Percentiles rank a stretch among this genome's conserved stretches.
Evolutionary conservation across 2,329 filamentous ascomycete species (phyloP).

Genomic region (Penicillium crustosum): DNA sequence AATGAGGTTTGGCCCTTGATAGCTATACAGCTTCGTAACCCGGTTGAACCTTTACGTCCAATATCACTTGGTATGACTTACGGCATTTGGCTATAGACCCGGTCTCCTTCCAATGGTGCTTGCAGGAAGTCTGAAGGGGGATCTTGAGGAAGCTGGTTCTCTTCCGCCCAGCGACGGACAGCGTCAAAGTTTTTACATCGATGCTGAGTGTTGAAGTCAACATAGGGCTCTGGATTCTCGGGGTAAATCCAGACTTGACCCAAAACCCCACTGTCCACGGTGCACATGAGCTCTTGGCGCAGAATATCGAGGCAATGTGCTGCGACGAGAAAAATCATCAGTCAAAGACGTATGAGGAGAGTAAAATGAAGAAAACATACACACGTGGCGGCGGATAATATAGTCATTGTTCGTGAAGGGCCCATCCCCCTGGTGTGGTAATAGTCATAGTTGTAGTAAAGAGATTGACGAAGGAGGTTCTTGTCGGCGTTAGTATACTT

Average conservation of each 20-base stretch:
- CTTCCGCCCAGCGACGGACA: conserved; percentile 55
- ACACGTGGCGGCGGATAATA: conserved; percentile 58
- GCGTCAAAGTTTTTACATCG: conserved; percentile 59
- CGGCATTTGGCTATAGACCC: conserved; percentile 26
- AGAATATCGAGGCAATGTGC: conserved; percentile 63
- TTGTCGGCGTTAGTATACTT: conserved; percentile 18
- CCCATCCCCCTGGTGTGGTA: conserved; percentile 52
- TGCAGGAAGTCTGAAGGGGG: conserved; percentile 46
- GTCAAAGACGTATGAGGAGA: too few species aligned
- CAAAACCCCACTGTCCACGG: conserved; percentile 59
- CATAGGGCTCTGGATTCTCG: conserved; percentile 52
- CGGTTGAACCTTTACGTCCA: too few species aligned
- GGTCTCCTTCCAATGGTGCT: conserved; percentile 32
- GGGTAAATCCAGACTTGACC: conserved; percentile 60
- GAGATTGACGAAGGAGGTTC: conserved; percentile 57
- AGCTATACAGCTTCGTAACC: too few species aligned
- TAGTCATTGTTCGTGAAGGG: conserved; percentile 58
- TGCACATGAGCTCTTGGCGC: conserved; percentile 62
- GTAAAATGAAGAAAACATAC: conserved; percentile 42
- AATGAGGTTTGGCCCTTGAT: too few species aligned
- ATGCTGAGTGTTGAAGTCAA: conserved; percentile 63
- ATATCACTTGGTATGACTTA: background rate
- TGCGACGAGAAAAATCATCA: too few species aligned
- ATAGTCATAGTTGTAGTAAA: conserved; percentile 61
- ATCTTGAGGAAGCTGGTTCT: conserved; percentile 50